Conservation (phyloP, 2,329 filamentous ascomycete genomes). For the Helminthosporium solani region DNA sequence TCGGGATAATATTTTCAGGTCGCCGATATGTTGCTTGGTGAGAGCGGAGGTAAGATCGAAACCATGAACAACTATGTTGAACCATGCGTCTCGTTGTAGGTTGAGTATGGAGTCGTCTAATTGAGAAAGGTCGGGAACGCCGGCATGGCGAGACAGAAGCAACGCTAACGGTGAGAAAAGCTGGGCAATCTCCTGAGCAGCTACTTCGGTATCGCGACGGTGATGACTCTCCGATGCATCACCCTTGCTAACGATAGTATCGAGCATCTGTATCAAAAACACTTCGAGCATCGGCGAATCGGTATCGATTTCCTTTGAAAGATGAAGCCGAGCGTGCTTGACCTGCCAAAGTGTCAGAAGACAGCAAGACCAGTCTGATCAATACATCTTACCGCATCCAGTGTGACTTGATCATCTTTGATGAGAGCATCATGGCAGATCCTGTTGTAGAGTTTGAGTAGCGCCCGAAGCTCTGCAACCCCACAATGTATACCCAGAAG, state of each 20-base stretch:
- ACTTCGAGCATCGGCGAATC: constrained; percentile 77
- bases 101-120: constrained; percentile 57
- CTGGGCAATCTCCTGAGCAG: constrained; percentile 83
- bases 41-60: constrained; percentile 75
- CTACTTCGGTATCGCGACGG: constrained; percentile 76
- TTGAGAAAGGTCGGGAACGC: constrained; percentile 61
- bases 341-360: constrained; percentile 51
- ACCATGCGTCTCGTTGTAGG: constrained; percentile 90
- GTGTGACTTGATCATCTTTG: constrained; percentile 65
- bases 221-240: constrained; percentile 73
- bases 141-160: constrained; percentile 63
- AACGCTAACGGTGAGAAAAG: constrained; percentile 84
- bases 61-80: constrained; percentile 94
- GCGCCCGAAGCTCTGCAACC: constrained; percentile 76
- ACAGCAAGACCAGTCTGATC: not conserved
- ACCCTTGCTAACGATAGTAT: constrained; percentile 85
- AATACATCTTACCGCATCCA: constrained; percentile 68
- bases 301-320: constrained; percentile 68
- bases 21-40: constrained; percentile 70
- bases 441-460: constrained; percentile 80
- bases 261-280: constrained; percentile 80
- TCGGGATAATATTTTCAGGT: constrained; percentile 80
- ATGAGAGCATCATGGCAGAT: constrained; percentile 72
- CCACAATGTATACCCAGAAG: constrained; percentile 74
- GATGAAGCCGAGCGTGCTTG: constrained; percentile 73